phyloP scores from a whole-genome alignment of 2,329 filamentous ascomycete genomes.

The Purpureocillium takamizusanense region DNA sequence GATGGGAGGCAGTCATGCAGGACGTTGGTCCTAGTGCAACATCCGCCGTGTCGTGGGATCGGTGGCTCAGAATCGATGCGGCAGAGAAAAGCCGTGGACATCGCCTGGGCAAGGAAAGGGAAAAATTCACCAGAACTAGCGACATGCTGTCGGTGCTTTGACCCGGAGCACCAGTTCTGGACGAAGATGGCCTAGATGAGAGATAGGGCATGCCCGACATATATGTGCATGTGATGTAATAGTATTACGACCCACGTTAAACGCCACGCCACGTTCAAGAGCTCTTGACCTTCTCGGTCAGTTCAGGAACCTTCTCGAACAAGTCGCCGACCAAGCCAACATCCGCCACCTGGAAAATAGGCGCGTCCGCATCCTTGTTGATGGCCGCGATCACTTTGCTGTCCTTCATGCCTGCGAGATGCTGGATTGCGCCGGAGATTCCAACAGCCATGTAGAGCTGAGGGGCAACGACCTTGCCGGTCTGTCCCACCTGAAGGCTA shows the following conservation, averaged over 20 bases:
- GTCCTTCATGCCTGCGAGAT: constrained; percentile 98
- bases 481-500: constrained; percentile 95
- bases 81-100: constrained; percentile 62
- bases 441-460: constrained; percentile 92
- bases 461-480: constrained; percentile 95
- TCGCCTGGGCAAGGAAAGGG: constrained; percentile 64
- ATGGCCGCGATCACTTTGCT: constrained; percentile 99
- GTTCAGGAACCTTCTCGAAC: constrained; percentile 89
- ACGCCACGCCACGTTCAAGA: no score
- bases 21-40: constrained; percentile 47
- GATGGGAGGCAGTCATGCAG: constrained; percentile 68
- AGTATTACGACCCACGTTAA: not conserved
- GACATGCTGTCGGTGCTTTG: constrained; percentile 50
- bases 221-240: not conserved
- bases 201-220: constrained; percentile 9
- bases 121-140: constrained; percentile 51
- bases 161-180: constrained; percentile 5
- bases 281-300: constrained; percentile 87
- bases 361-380: constrained; percentile 95
- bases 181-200: constrained; percentile 10
- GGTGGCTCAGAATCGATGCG: constrained; percentile 78
- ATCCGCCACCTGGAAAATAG: constrained; percentile 97
- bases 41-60: constrained; percentile 65
- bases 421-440: constrained; percentile 95
- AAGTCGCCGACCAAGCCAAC: constrained; percentile 92